Conservation (phyloP, 78 protist species). For the Protostelium mycophagum region DNA sequence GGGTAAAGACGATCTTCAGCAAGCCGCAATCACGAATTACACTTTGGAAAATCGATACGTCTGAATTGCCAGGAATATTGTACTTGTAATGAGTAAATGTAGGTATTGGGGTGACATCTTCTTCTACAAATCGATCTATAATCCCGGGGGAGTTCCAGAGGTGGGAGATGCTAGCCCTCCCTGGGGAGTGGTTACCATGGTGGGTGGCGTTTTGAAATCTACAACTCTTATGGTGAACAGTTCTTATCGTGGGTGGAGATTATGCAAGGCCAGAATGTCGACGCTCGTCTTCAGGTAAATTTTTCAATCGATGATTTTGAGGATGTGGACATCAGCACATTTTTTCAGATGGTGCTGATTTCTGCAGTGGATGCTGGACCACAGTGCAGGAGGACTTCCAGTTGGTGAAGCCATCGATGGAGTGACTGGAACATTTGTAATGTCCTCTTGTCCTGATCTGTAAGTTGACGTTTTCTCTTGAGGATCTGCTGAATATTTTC, state of each 20-base stretch:
- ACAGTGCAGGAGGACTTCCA: constrained; percentile 13
- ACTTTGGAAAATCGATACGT: no score
- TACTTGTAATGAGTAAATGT: neutral
- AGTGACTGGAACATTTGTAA: constrained; percentile 7
- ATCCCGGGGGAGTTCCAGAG: constrained; percentile 14
- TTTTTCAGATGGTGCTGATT: neutral
- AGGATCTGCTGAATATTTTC: neutral
- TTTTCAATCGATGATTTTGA: neutral
- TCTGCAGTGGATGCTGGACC: neutral
- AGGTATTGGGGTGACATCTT: constrained; percentile 20
- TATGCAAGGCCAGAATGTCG: neutral
- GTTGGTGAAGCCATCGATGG: constrained; percentile 38
- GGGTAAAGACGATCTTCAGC: no score
- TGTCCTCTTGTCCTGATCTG: constrained; percentile 20
- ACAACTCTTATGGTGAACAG: neutral
- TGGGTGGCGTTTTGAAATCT: neutral
- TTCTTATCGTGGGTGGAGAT: neutral
- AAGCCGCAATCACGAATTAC: no score
- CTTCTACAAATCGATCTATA: constrained; percentile 22
- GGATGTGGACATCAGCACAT: neutral
- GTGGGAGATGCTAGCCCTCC: constrained; percentile 14
- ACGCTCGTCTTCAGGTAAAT: neutral
- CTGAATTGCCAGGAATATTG: neutral
- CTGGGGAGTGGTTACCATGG: constrained; percentile 37
- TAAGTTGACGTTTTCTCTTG: no score